Conservation (phyloP, 2,329 filamentous ascomycete species). For the Pseudocercospora fijiensis region DNA sequence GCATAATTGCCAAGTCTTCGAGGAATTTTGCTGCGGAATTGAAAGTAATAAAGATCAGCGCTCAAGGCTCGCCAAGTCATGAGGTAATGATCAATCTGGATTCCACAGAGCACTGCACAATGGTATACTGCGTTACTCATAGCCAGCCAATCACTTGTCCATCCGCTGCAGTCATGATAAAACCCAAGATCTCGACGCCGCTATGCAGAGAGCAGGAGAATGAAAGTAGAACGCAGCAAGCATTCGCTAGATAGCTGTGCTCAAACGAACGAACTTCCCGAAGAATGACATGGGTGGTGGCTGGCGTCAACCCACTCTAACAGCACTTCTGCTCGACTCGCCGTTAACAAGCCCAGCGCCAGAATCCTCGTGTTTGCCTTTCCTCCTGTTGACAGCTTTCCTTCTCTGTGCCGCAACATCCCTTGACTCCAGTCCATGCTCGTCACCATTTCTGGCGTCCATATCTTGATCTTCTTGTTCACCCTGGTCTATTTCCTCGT, state of each 20-base stretch:
- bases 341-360: slow-evolving; percentile 22
- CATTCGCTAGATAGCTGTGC: not conserved
- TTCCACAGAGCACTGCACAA: slow-evolving; percentile 1
- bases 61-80: not conserved
- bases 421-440: slow-evolving; percentile 12
- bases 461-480: slow-evolving; percentile 37
- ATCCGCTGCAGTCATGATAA: not conserved
- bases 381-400: slow-evolving; percentile 17
- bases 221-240: not conserved
- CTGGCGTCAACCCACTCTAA: slow-evolving; percentile 17
- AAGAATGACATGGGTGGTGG: not conserved
- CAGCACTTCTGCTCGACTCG: slow-evolving; percentile 21
- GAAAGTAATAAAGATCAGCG: not conserved
- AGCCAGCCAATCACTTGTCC: not conserved
- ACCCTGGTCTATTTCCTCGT: slow-evolving; percentile 31
- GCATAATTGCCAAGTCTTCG: not conserved
- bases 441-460: slow-evolving; percentile 23
- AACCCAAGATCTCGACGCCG: not conserved
- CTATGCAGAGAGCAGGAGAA: slow-evolving; percentile 3
- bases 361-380: slow-evolving; percentile 13
- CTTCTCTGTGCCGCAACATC: slow-evolving; percentile 23
- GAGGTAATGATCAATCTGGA: not conserved
- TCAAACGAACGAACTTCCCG: slow-evolving; percentile 1
- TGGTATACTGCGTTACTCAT: slow-evolving; percentile 2
- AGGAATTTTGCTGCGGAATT: not conserved